Percentiles rank a stretch among this genome's conserved stretches.
Evolutionary conservation across 257 asterid genomes (phyloP).

Genomic region (Solanum neorickii): DNA sequence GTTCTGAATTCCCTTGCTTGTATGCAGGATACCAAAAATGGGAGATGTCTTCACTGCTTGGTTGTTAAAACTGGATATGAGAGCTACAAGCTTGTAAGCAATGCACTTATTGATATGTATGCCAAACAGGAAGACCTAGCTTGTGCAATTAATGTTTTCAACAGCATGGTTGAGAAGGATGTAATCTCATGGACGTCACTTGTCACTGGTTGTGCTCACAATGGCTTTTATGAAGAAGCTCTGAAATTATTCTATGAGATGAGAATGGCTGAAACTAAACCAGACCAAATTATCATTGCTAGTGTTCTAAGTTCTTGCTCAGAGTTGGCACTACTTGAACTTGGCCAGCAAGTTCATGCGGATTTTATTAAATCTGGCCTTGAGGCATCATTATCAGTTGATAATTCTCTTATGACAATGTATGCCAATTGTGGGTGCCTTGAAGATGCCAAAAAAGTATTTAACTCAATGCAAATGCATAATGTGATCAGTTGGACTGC

Average conservation of each 20-base stretch:
- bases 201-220: constrained; percentile 58
- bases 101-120: constrained; percentile 84
- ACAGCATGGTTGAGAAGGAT: constrained; percentile 42
- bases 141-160: constrained; percentile 33
- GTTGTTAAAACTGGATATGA: constrained; percentile 58
- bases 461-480: constrained; percentile 33
- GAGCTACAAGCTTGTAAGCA: constrained; percentile 33
- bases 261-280: constrained; percentile 33
- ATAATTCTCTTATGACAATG: constrained; percentile 58
- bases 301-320: constrained; percentile 65
- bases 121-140: constrained; percentile 46
- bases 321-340: constrained; percentile 48
- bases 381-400: constrained; percentile 38
- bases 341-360: constrained; percentile 66
- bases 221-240: constrained; percentile 42
- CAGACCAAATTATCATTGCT: constrained; percentile 48
- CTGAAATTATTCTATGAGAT: constrained; percentile 42
- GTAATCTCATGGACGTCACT: constrained; percentile 86
- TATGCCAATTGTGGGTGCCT: constrained; percentile 70
- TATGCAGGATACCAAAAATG: constrained; percentile 25
- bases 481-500: constrained; percentile 89
- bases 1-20: constrained; percentile 53
- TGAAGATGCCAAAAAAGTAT: constrained; percentile 35
- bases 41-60: constrained; percentile 43
- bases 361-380: constrained; percentile 32